A percentile compares a stretch with the other conserved stretches of the same genome.
These are phyloP conservation scores for Botryotinia narcissicola DNA, from an alignment of 2,329 filamentous ascomycete genomes.

Conservation along the genomic window DNA sequence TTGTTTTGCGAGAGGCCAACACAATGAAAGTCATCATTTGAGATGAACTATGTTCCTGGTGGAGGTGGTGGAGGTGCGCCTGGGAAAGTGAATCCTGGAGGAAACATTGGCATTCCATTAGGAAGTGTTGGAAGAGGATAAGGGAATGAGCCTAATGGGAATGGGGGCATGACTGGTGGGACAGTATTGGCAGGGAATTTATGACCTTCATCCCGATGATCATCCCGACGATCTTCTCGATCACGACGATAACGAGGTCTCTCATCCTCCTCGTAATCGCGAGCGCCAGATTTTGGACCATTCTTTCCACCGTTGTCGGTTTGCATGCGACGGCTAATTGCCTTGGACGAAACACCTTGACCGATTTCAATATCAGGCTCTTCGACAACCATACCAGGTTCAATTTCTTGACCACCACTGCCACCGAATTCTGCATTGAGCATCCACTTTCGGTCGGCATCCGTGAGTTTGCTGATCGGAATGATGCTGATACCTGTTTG, in stretches of 20 bases:
- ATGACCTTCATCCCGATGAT: slow-evolving; percentile 25
- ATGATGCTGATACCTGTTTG: slow-evolving; percentile 88
- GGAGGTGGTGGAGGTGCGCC: slow-evolving; percentile 34
- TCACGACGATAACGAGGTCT: slow-evolving; percentile 29
- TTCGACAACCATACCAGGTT: slow-evolving; percentile 83
- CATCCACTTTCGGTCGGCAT: slow-evolving; percentile 97
- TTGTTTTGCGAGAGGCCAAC: not conserved
- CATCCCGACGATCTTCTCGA: slow-evolving; percentile 22
- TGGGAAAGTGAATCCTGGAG: slow-evolving; percentile 45
- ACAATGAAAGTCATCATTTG: slow-evolving; percentile 12
- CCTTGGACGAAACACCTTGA: slow-evolving; percentile 94
- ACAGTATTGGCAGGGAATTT: slow-evolving; percentile 27
- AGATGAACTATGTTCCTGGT: slow-evolving; percentile 29
- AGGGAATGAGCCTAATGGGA: slow-evolving; percentile 32
- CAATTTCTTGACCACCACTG: slow-evolving; percentile 78
- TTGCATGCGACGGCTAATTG: slow-evolving; percentile 66
- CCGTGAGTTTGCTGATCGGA: slow-evolving; percentile 86
- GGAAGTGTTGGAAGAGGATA: slow-evolving; percentile 46
- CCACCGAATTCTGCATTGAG: slow-evolving; percentile 90
- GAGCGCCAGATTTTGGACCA: slow-evolving; percentile 57
- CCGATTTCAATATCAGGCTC: slow-evolving; percentile 99
- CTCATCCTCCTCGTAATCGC: slow-evolving; percentile 38
- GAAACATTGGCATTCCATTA: slow-evolving; percentile 52
- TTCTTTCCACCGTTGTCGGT: slow-evolving; percentile 65
- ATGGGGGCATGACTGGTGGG: slow-evolving; percentile 29